A percentile compares a stretch with the other conserved stretches of the same genome.
Evolutionary conservation across 176 grass and related monocot genomes (phyloP).

Genomic region (Ensete ventricosum): DNA sequence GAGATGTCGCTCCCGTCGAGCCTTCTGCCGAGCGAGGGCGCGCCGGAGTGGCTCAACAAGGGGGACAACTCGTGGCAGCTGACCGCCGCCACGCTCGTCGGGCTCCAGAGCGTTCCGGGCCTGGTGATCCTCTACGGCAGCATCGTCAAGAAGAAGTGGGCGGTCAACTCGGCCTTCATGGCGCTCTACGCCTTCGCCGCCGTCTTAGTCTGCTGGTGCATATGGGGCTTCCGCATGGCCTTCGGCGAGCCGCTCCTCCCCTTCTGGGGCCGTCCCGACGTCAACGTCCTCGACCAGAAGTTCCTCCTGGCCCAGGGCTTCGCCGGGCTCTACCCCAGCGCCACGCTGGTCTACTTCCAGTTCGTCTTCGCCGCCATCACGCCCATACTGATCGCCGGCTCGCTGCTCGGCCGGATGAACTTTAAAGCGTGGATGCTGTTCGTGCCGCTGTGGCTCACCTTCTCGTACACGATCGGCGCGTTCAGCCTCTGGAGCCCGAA

Average conservation of each 20-base stretch:
- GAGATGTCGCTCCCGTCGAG: slow-evolving; percentile 5
- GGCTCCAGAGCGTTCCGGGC: slow-evolving; percentile 53
- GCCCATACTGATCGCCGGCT: slow-evolving; percentile 60
- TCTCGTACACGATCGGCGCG: slow-evolving; percentile 71
- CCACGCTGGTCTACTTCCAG: slow-evolving; percentile 78
- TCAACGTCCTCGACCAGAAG: slow-evolving; percentile 29
- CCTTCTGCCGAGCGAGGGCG: slow-evolving; percentile 31
- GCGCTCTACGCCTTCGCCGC: slow-evolving; percentile 80
- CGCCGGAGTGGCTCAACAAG: slow-evolving; percentile 60
- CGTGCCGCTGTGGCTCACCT: slow-evolving; percentile 72
- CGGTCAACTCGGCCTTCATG: slow-evolving; percentile 81
- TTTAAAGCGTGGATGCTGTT: slow-evolving; percentile 76
- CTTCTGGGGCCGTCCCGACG: slow-evolving; percentile 46
- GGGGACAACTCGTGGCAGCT: slow-evolving; percentile 84
- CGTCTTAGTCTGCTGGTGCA: slow-evolving; percentile 50
- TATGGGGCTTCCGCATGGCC: slow-evolving; percentile 70
- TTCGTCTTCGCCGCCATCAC: slow-evolving; percentile 87
- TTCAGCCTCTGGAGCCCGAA: slow-evolving; percentile 79
- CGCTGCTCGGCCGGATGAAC: slow-evolving; percentile 60
- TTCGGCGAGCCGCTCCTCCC: slow-evolving; percentile 55
- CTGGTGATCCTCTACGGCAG: slow-evolving; percentile 65
- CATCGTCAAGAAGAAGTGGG: slow-evolving; percentile 87
- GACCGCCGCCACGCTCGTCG: slow-evolving; percentile 61
- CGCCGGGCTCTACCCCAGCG: slow-evolving; percentile 50
- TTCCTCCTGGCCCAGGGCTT: slow-evolving; percentile 51